Percentiles rank a stretch among this genome's conserved stretches.
Evolutionary conservation across 192 early-diverging fungal species (phyloP).

Genomic region (Spinellus fusiger): DNA sequence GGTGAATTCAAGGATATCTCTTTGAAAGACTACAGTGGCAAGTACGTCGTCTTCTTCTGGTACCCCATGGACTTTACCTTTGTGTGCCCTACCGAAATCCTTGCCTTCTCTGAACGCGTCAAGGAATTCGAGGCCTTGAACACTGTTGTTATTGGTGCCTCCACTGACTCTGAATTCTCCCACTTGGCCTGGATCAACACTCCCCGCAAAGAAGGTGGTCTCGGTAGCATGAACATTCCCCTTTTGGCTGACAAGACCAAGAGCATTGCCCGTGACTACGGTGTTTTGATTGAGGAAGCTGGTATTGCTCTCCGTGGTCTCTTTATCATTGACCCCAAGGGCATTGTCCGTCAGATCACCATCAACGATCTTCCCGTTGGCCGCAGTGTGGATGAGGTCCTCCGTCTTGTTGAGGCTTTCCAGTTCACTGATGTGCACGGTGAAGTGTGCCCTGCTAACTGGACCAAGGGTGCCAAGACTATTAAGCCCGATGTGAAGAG

Average conservation of each 20-base stretch:
- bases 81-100: conserved; percentile 92
- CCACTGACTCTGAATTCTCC: conserved; percentile 65
- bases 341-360: conserved; percentile 73
- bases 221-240: conserved; percentile 87
- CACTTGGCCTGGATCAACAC: conserved; percentile 88
- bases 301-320: conserved; percentile 78
- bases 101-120: conserved; percentile 79
- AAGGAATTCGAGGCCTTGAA: conserved; percentile 77
- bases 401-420: conserved; percentile 88
- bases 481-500: conserved; percentile 53
- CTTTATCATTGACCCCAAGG: conserved; percentile 88
- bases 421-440: conserved; percentile 77
- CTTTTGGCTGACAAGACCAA: conserved; percentile 65
- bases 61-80: conserved; percentile 70
- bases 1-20: conserved; percentile 64
- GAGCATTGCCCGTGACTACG: conserved; percentile 82
- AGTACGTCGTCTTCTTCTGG: conserved; percentile 63
- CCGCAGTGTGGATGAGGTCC: conserved; percentile 75
- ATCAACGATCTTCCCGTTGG: conserved; percentile 89
- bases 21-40: conserved; percentile 42
- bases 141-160: conserved; percentile 67
- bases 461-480: conserved; percentile 66
- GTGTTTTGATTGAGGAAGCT: conserved; percentile 73
- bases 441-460: conserved; percentile 83
- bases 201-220: conserved; percentile 81